Percentiles rank a stretch among this genome's conserved stretches.
These are phyloP conservation scores for Panicum miliaceum DNA, from an alignment of 176 grass and related monocot species.

Conservation along the genomic window DNA sequence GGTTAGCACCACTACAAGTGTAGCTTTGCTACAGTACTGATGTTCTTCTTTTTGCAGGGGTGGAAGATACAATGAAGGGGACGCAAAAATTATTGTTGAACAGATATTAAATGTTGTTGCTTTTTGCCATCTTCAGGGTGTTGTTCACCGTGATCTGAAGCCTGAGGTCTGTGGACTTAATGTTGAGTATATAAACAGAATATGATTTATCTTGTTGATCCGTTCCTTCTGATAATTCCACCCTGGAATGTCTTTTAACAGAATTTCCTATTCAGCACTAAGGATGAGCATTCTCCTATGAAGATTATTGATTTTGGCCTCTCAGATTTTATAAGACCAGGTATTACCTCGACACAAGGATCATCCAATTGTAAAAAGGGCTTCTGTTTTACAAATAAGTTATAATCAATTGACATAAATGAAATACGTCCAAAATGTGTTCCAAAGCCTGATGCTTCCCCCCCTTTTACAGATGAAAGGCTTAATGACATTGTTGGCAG, in stretches of 20 bases:
- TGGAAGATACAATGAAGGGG: conserved; percentile 83
- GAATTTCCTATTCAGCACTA: conserved; percentile 95
- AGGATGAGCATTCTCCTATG: conserved; percentile 89
- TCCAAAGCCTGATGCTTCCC: conserved; percentile 22
- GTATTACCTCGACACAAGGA: conserved; percentile 49
- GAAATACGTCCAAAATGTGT: background rate
- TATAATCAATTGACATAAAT: conserved; percentile 1
- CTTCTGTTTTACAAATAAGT: conserved; percentile 28
- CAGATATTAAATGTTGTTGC: conserved; percentile 96
- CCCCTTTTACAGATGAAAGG: conserved; percentile 84
- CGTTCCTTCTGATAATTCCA: conserved; percentile 36
- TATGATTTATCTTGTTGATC: background rate
- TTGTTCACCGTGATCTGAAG: conserved; percentile 98
- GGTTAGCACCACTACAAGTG: conserved; percentile 21
- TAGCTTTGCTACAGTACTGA: conserved; percentile 31
- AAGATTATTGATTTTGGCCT: conserved; percentile 99
- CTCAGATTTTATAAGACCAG: conserved; percentile 95
- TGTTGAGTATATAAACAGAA: conserved; percentile 25
- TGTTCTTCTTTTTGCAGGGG: conserved; percentile 65
- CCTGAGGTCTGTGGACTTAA: conserved; percentile 79
- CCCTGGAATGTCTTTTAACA: conserved; percentile 50
- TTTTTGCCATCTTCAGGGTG: conserved; percentile 98
- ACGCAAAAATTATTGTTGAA: conserved; percentile 91
- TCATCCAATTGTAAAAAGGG: conserved; percentile 18
- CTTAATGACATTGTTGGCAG: conserved; percentile 99